Base-by-base conservation (phyloP, 495 filamentous ascomycete genomes). In the Achaetomiella virescens region DNA sequence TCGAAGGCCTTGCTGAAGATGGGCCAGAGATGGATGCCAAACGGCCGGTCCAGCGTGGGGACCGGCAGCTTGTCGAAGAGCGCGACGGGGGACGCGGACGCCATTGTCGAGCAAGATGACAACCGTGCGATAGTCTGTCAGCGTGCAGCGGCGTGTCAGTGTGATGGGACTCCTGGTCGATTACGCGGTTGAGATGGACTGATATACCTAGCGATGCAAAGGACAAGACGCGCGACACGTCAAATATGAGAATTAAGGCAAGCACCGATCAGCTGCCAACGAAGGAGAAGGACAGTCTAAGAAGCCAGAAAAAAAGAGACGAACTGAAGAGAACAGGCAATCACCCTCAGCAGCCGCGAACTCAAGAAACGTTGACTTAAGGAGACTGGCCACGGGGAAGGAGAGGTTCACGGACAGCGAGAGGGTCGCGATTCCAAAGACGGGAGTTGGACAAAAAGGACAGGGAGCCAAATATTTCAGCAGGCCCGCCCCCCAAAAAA, bases 1-100 rank as follows among this genome's bases (percentile, higher is more conserved):
- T 85, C 83, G 73, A 86, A 97, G 64, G 79, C 84, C 74, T 88
- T 83, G 75, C 85, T 85, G 81, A 97, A 98, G 73, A 93, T 81
- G 56, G 93, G 92, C 93, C 93, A 98, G 72, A 97, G 72, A 41
- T 87, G 75, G 57, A 97, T 77, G 66, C 91, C 93, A 68, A 98
- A 97, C 12, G 93, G 93, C 62, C 88, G 82, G 69, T 97, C 91
- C 61, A 97, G 77, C 35, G 88, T 89, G 25, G 92, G 92, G 52
- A 84, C 47, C 48, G 85, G 85, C 48, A 92, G 61, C 56, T 83
- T 67, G 61, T 87, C 80, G 57, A 87, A 73, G 52, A 85, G 68
- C 55, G 86, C 78, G 62, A 81, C 73, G 45, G 70, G 56, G 51
- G 70, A 56, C 29, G 72, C 58, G 61, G 71, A 60, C 58, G 71